These are phyloP conservation scores for Aspergillus bridgeri DNA, from an alignment of 495 filamentous ascomycete species.

Conservation along the genomic window DNA sequence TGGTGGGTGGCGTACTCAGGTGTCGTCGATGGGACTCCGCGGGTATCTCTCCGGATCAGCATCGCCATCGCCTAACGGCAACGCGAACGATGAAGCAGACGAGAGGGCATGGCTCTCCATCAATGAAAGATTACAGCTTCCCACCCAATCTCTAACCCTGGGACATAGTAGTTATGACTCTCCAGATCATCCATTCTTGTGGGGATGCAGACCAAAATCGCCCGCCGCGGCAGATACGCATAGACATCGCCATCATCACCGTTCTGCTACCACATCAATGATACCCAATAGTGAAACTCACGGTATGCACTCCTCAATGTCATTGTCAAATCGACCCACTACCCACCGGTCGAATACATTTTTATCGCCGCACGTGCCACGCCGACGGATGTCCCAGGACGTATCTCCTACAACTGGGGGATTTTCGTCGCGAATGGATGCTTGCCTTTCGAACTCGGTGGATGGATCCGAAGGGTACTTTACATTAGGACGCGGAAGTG, in stretches of 20 bases:
- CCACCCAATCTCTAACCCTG: constrained; percentile 37
- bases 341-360: constrained; percentile 9
- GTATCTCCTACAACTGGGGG: constrained; percentile 6
- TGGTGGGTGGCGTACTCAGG: constrained; percentile 64
- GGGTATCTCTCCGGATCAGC: constrained; percentile 33
- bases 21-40: constrained; percentile 14
- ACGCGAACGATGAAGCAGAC: constrained; percentile 39
- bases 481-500: constrained; percentile 17
- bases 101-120: constrained; percentile 68
- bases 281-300: constrained; percentile 14
- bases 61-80: constrained; percentile 37
- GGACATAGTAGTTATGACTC: constrained; percentile 14
- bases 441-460: constrained; percentile 2
- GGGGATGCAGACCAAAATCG: constrained; percentile 1
- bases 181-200: constrained; percentile 4
- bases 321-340: constrained; percentile 20
- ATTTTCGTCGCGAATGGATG: neutral
- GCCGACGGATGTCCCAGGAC: constrained; percentile 5
- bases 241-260: constrained; percentile 28
- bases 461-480: constrained; percentile 30
- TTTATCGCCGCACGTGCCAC: constrained; percentile 10
- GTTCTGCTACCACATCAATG: constrained; percentile 35
- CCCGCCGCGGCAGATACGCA: neutral
- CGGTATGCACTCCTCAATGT: constrained; percentile 16
- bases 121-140: constrained; percentile 70